Evolutionary conservation across 2,329 filamentous ascomycete genomes (phyloP).

Genomic region (Trichophyton equinum): DNA sequence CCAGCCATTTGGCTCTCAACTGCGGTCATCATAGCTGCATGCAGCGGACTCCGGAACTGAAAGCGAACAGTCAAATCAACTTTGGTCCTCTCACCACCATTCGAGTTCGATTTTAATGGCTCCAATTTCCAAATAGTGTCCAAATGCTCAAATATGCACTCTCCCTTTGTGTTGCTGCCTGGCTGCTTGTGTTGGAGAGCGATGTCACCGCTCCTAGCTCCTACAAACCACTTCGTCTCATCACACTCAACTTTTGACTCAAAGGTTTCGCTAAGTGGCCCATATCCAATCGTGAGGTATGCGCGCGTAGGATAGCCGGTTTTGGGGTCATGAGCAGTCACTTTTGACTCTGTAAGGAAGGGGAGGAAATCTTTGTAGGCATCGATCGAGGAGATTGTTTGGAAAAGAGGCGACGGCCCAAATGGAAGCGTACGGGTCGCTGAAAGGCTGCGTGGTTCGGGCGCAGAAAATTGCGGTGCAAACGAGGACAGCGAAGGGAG

Average conservation of each 20-base stretch:
- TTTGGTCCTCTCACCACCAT: slow-evolving; percentile 44
- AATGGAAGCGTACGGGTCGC: slow-evolving; percentile 70
- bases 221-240: slow-evolving; percentile 52
- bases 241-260: slow-evolving; percentile 68
- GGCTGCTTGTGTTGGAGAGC: slow-evolving; percentile 27
- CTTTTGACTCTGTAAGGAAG: slow-evolving; percentile 65
- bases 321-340: slow-evolving; percentile 57
- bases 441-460: slow-evolving; percentile 52
- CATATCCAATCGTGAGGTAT: slow-evolving; percentile 74
- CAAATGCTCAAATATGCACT: slow-evolving; percentile 44
- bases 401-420: slow-evolving; percentile 57
- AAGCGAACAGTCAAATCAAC: slow-evolving; percentile 68
- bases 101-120: slow-evolving; percentile 22
- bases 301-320: slow-evolving; percentile 54
- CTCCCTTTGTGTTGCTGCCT: background rate
- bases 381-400: slow-evolving; percentile 76
- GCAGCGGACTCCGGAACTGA: slow-evolving; percentile 78
- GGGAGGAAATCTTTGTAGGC: slow-evolving; percentile 81
- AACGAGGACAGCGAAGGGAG: slow-evolving; percentile 13
- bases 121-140: slow-evolving; percentile 34
- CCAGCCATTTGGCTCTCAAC: slow-evolving; percentile 60
- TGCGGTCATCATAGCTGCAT: slow-evolving; percentile 66
- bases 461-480: slow-evolving; percentile 10
- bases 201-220: slow-evolving; percentile 47
- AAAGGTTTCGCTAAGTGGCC: slow-evolving; percentile 71